Conservation (phyloP, 495 filamentous ascomycete genomes). For the Thermothielavioides terrestris region DNA sequence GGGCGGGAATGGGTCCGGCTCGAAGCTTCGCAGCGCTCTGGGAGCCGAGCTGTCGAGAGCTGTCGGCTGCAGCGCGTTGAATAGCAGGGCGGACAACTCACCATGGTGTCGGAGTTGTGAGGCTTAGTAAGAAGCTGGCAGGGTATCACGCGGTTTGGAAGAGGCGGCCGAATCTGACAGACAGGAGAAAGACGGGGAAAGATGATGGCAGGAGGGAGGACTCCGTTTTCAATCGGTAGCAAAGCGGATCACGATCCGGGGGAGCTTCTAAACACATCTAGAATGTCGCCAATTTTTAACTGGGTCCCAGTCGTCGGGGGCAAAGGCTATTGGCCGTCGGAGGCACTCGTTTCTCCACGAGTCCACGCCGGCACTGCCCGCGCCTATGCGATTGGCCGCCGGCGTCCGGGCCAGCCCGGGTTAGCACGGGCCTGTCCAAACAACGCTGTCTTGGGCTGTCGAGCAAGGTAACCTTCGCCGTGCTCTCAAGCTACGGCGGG, state of each 20-base stretch:
- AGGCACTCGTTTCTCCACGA: constrained; percentile 8
- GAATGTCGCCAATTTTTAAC: constrained; percentile 25
- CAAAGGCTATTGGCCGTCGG: constrained; percentile 7
- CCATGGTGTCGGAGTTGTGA: constrained; percentile 14
- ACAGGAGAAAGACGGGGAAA: neutral
- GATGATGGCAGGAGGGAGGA: neutral
- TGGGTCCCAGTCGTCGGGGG: constrained; percentile 7
- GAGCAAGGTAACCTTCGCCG: no score
- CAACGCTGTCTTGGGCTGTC: no score
- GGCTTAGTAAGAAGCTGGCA: neutral
- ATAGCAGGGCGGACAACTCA: neutral
- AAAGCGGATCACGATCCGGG: constrained; percentile 12
- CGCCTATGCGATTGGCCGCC: constrained; percentile 8
- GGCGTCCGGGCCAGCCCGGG: neutral
- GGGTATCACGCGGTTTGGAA: neutral
- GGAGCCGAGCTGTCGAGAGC: neutral
- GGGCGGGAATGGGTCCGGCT: no score
- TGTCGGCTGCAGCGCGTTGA: neutral
- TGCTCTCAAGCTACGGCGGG: no score
- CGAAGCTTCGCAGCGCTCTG: no score
- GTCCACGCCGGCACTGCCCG: constrained; percentile 9
- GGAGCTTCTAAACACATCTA: constrained; percentile 27
- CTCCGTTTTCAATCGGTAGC: constrained; percentile 10
- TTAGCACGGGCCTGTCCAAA: no score
- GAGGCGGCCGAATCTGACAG: neutral